Conservation (phyloP, 2,329 filamentous ascomycete genomes). For the Trichothecium roseum region DNA sequence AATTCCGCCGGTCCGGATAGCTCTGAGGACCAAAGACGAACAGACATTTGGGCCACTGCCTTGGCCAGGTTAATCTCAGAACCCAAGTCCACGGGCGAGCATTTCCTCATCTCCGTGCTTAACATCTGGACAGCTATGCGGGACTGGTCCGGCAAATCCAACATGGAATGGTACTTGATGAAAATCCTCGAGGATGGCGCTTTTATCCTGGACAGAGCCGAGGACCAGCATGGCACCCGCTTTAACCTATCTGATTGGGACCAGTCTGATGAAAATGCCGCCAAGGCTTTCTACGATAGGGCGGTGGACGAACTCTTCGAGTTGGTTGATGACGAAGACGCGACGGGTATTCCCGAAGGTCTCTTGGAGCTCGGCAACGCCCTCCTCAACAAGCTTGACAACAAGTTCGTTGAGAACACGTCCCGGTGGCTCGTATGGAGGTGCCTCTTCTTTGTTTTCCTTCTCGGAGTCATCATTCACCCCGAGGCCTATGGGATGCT, state of each 20-base stretch:
- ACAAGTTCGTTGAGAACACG: slow-evolving; percentile 61
- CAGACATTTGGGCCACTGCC: slow-evolving; percentile 79
- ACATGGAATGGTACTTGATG: slow-evolving; percentile 91
- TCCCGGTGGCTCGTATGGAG: slow-evolving; percentile 78
- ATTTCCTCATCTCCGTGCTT: slow-evolving; percentile 73
- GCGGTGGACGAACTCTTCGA: slow-evolving; percentile 76
- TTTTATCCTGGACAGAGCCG: slow-evolving; percentile 77
- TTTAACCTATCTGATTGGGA: slow-evolving; percentile 64
- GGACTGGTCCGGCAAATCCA: slow-evolving; percentile 81
- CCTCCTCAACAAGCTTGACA: slow-evolving; percentile 67
- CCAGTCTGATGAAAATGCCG: slow-evolving; percentile 69
- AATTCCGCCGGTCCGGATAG: slow-evolving; percentile 75
- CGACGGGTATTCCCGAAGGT: slow-evolving; percentile 76
- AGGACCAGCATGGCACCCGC: slow-evolving; percentile 63
- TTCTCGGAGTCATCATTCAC: slow-evolving; percentile 74
- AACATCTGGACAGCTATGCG: slow-evolving; percentile 81
- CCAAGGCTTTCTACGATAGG: slow-evolving; percentile 79
- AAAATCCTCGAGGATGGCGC: slow-evolving; percentile 87
- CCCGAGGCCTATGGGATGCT: slow-evolving; percentile 76
- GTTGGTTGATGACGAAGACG: slow-evolving; percentile 74
- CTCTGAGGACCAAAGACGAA: slow-evolving; percentile 66
- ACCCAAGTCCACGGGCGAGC: slow-evolving; percentile 65
- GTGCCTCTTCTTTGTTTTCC: slow-evolving; percentile 85
- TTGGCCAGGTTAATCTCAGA: slow-evolving; percentile 76
- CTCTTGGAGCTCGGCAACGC: slow-evolving; percentile 77